These are phyloP conservation scores for Ascochyta pisi DNA, from an alignment of 2,329 filamentous ascomycete genomes.

Conservation along the genomic window DNA sequence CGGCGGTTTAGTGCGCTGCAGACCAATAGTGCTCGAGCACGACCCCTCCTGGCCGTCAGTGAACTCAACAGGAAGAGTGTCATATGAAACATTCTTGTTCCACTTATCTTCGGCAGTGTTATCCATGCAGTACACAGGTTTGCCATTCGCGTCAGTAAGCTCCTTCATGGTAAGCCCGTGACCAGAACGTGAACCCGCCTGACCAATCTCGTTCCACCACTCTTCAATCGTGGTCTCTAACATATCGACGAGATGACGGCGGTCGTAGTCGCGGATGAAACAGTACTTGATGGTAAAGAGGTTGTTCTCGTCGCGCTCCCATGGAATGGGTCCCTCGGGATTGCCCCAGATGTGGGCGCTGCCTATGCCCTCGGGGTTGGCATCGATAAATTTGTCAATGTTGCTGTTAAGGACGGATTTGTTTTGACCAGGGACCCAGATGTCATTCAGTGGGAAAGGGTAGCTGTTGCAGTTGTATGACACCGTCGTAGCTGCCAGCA, in stretches of 20 bases:
- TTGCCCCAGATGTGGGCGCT: slow-evolving; percentile 1
- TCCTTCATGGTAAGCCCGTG: neutral
- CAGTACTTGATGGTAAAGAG: neutral
- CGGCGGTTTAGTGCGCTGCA: neutral
- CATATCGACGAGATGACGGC: neutral
- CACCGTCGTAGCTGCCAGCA: neutral
- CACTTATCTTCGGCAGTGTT: neutral
- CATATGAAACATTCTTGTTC: neutral
- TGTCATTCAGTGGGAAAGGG: neutral
- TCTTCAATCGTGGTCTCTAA: neutral
- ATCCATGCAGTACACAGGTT: neutral
- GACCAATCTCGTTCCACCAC: neutral
- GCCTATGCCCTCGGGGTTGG: neutral
- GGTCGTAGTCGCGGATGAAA: slow-evolving; percentile 1
- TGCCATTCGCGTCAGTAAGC: neutral
- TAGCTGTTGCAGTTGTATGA: slow-evolving; percentile 2
- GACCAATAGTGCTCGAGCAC: slow-evolving; percentile 1
- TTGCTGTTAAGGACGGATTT: neutral
- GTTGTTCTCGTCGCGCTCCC: neutral
- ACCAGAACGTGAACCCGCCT: neutral
- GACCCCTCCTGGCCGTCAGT: neutral
- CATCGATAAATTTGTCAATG: neutral
- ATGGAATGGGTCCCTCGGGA: neutral
- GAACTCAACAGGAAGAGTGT: slow-evolving; percentile 7
- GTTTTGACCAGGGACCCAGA: neutral